Evolutionary conservation across 2,329 filamentous ascomycete genomes (phyloP).

Genomic region (Aureobasidium sp.): DNA sequence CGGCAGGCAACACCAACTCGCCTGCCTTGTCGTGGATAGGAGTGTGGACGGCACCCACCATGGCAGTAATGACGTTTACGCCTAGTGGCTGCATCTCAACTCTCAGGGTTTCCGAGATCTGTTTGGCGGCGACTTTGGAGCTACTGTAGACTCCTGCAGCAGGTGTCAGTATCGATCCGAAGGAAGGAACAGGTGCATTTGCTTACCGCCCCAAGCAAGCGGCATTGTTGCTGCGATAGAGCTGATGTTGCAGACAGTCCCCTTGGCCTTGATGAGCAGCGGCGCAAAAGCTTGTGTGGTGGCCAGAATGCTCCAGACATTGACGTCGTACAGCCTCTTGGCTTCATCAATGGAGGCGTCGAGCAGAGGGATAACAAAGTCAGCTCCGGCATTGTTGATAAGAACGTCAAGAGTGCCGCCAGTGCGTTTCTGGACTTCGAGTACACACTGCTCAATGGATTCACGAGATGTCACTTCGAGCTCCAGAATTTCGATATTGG

Average conservation of each 20-base stretch:
- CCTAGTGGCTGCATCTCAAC: conserved; percentile 26
- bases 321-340: conserved; percentile 28
- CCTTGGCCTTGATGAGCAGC: conserved; percentile 32
- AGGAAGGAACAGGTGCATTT: neutral
- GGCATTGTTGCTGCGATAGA: conserved; percentile 27
- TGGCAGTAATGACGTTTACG: conserved; percentile 20
- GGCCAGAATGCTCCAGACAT: conserved; percentile 28
- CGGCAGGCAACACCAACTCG: neutral
- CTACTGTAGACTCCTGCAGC: conserved; percentile 24
- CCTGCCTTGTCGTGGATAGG: neutral
- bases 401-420: conserved; percentile 34
- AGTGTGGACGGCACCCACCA: neutral
- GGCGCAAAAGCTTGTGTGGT: conserved; percentile 27
- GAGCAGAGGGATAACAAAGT: conserved; percentile 28
- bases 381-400: conserved; percentile 43
- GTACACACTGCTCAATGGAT: conserved; percentile 26
- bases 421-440: conserved; percentile 23
- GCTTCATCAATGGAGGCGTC: conserved; percentile 23
- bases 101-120: conserved; percentile 22
- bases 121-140: conserved; percentile 24
- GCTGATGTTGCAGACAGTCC: conserved; percentile 34
- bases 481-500: conserved; percentile 24
- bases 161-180: neutral
- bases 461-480: conserved; percentile 29
- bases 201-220: conserved; percentile 28